Evolutionary conservation across 305 asterid species (phyloP).

Genomic region (Withania somnifera): DNA sequence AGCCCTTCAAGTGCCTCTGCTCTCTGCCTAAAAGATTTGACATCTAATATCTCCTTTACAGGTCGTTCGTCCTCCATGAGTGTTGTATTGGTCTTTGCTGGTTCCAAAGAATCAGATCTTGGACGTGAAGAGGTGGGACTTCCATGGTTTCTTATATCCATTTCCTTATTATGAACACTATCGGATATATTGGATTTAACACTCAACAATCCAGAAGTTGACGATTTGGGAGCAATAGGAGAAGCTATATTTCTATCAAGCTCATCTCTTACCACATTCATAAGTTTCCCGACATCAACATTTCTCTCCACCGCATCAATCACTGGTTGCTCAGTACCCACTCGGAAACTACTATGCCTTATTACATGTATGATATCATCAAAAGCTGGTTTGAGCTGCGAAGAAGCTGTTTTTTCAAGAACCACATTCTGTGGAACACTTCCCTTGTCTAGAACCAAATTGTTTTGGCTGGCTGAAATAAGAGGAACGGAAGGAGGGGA

Average conservation of each 20-base stretch:
- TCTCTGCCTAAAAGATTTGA: constrained; percentile 74
- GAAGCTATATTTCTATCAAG: constrained; percentile 23
- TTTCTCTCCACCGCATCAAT: constrained; percentile 32
- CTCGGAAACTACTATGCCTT: constrained; percentile 55
- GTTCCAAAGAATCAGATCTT: constrained; percentile 25
- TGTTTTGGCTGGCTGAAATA: constrained; percentile 25
- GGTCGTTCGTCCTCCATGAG: constrained; percentile 33
- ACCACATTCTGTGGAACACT: constrained; percentile 31
- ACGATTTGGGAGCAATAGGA: constrained; percentile 23
- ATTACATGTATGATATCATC: constrained; percentile 60
- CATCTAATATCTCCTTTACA: constrained; percentile 57
- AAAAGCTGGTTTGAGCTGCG: constrained; percentile 39
- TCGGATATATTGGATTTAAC: constrained; percentile 28
- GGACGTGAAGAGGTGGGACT: constrained; percentile 17
- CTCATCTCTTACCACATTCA: constrained; percentile 40
- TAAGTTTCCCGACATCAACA: constrained; percentile 34
- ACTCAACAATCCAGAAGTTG: constrained; percentile 13
- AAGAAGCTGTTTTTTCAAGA: constrained; percentile 26
- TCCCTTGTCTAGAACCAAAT: constrained; percentile 26
- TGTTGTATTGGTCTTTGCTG: constrained; percentile 16
- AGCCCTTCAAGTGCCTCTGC: constrained; percentile 98
- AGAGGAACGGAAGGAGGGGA: constrained; percentile 22
- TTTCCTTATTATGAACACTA: constrained; percentile 39
- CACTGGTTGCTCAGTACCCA: constrained; percentile 38
- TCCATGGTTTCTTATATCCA: constrained; percentile 20